Conservation (phyloP, 2,329 filamentous ascomycete genomes). For the Biscogniauxia mediterranea region DNA sequence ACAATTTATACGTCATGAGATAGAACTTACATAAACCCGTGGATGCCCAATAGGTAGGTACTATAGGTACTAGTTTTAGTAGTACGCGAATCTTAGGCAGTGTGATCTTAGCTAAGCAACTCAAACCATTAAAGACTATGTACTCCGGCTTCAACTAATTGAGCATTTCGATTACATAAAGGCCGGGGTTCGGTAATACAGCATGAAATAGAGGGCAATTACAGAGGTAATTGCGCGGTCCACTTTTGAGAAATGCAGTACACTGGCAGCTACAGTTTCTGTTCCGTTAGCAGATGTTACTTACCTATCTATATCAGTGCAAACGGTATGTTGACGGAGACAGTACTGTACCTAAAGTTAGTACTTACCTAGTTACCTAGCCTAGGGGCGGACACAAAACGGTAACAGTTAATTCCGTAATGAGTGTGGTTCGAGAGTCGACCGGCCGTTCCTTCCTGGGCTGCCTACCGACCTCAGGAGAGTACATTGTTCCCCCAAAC, state of each 20-base stretch:
- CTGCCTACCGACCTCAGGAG: not conserved
- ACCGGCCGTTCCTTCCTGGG: not conserved
- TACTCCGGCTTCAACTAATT: too few relatives aligned
- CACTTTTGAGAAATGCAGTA: not conserved
- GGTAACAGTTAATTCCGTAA: not conserved
- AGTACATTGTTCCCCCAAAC: not conserved
- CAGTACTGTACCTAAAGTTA: too few relatives aligned
- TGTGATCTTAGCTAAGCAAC: too few relatives aligned
- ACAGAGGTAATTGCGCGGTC: conserved; percentile 8
- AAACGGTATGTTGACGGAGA: not conserved
- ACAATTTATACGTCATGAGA: too few relatives aligned
- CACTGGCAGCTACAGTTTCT: not conserved
- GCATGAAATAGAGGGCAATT: conserved; percentile 1
- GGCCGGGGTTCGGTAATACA: not conserved
- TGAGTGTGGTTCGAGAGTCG: not conserved
- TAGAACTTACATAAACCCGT: too few relatives aligned
- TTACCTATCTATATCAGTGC: not conserved
- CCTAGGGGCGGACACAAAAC: too few relatives aligned
- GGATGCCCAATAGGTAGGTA: too few relatives aligned
- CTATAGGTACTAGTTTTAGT: too few relatives aligned
- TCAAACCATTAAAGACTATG: too few relatives aligned
- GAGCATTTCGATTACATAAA: not conserved
- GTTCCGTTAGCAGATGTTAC: not conserved
- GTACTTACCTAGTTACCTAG: too few relatives aligned
- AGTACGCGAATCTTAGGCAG: too few relatives aligned